Base-by-base conservation (phyloP, 768 basidiomycete species). In the Lactarius tabidus region DNA sequence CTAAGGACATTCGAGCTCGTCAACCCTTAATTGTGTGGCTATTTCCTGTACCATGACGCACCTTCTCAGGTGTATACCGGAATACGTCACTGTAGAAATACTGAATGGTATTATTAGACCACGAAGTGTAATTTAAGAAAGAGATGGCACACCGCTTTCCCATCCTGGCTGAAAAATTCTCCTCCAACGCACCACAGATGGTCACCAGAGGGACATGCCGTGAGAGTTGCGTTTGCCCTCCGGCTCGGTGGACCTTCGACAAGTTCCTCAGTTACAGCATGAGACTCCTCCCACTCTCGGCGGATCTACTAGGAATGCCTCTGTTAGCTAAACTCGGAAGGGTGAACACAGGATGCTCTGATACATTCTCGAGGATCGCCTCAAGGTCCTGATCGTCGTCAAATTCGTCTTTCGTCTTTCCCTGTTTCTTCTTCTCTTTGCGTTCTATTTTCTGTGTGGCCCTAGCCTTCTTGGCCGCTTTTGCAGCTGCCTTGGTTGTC, bases 11-110 rank as follows among this genome's bases (percentile, higher is more conserved):
- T 45, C 33, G 39, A 57, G 14, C 28, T 26, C 48, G 10, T 54
- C 4, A 52, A 28, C 26, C 23, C 3, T 51, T 10, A 31, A 18
- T 9, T n/a, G n/a, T 31, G 38, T 12, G 9, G 20, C 23, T 9
- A 20, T 20, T 39, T 51, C 23, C 26, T 51, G 2, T 26, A 48
- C 45, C 45, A 45, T 39, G 17, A 66, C 75, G 18, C 38, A 84
- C 86, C 79, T 93, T 93, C 41, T 92, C 91, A 0, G 93, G 90
- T 1, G 87, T 82, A 74, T 95, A 95, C 26, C 94, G 81, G 74
- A 88, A 95, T 0, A 93, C 86, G 70, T 95, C 93, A 69, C 88
- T 90, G 76, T 93, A 94, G 75, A 93, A 92, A 72, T 92, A 84
- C 89, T 91, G 17, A 9, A 4, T 52, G 54, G 28, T 10, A 20